phyloP scores from a whole-genome alignment of 2,329 filamentous ascomycete species.

The Fusarium agapanthi region DNA sequence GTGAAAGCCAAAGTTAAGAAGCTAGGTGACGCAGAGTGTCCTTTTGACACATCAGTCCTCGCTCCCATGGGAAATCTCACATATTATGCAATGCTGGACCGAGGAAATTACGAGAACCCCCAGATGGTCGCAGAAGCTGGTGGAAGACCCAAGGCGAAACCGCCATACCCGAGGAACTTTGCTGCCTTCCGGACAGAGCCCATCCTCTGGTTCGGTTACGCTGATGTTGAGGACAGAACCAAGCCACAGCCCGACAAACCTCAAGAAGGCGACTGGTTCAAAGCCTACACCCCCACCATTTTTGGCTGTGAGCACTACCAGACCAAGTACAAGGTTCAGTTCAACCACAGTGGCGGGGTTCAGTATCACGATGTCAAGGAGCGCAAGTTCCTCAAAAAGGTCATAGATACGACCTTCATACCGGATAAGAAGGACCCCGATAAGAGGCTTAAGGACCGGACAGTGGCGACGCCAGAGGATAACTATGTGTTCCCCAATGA shows the following conservation, averaged over 20 bases:
- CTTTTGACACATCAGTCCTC: slow-evolving; percentile 31
- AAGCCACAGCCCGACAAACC: slow-evolving; percentile 24
- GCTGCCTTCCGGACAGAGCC: slow-evolving; percentile 38
- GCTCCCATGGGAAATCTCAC: slow-evolving; percentile 34
- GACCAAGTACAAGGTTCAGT: slow-evolving; percentile 34
- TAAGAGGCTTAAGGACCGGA: slow-evolving; percentile 31
- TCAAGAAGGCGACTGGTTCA: slow-evolving; percentile 20
- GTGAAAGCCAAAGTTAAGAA: slow-evolving; percentile 17
- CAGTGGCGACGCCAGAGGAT: slow-evolving; percentile 18
- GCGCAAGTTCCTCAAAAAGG: slow-evolving; percentile 24
- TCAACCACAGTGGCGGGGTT: slow-evolving; percentile 36
- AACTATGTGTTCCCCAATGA: slow-evolving; percentile 36
- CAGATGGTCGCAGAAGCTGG: slow-evolving; percentile 5
- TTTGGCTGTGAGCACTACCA: slow-evolving; percentile 40
- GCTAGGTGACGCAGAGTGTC: slow-evolving; percentile 26
- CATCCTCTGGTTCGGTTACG: slow-evolving; percentile 39
- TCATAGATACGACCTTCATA: slow-evolving; percentile 34
- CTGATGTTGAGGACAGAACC: slow-evolving; percentile 29
- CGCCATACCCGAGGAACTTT: slow-evolving; percentile 34
- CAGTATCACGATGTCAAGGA: slow-evolving; percentile 29
- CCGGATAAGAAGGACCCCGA: slow-evolving; percentile 15
- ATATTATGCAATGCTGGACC: slow-evolving; percentile 30
- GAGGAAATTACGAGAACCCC: slow-evolving; percentile 35
- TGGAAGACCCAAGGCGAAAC: slow-evolving; percentile 20
- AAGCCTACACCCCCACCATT: slow-evolving; percentile 40